These are phyloP conservation scores for Sporothrix curviconia DNA, from an alignment of 2,329 filamentous ascomycete genomes.

Conservation along the genomic window DNA sequence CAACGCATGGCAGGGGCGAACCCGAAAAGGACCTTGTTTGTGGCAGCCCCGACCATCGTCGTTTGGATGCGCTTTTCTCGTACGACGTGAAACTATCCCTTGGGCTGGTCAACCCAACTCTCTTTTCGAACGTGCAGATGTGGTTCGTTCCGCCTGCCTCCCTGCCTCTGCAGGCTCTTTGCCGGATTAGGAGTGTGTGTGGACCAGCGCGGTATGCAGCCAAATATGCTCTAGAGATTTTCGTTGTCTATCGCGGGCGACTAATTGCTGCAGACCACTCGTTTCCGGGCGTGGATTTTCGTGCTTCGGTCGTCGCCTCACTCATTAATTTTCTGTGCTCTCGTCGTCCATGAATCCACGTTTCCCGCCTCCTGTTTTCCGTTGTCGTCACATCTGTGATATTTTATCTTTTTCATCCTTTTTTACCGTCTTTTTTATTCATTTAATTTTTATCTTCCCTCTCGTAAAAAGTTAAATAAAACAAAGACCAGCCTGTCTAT, in stretches of 20 bases:
- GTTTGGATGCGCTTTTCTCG: neutral
- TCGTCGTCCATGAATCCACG: too few relatives aligned
- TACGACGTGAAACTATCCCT: too few relatives aligned
- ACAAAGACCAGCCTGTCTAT: neutral
- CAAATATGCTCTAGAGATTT: neutral
- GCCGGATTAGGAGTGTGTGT: too few relatives aligned
- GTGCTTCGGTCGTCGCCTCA: too few relatives aligned
- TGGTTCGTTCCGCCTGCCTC: too few relatives aligned
- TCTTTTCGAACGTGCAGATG: too few relatives aligned
- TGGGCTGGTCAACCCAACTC: neutral
- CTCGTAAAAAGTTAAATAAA: neutral
- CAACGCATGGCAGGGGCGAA: neutral
- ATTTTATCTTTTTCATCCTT: neutral
- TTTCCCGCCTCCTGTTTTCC: too few relatives aligned
- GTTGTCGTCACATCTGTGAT: neutral
- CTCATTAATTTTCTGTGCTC: too few relatives aligned
- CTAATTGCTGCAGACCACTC: neutral
- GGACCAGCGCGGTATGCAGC: neutral
- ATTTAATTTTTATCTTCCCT: neutral
- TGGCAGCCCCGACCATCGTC: slow-evolving; percentile 3
- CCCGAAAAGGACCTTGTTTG: too few relatives aligned
- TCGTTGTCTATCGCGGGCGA: neutral
- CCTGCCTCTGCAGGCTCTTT: too few relatives aligned
- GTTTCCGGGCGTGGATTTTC: neutral
- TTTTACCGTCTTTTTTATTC: neutral